phyloP scores from a whole-genome alignment of 164 flowering plant species.

The Euptelea pleiosperma region DNA sequence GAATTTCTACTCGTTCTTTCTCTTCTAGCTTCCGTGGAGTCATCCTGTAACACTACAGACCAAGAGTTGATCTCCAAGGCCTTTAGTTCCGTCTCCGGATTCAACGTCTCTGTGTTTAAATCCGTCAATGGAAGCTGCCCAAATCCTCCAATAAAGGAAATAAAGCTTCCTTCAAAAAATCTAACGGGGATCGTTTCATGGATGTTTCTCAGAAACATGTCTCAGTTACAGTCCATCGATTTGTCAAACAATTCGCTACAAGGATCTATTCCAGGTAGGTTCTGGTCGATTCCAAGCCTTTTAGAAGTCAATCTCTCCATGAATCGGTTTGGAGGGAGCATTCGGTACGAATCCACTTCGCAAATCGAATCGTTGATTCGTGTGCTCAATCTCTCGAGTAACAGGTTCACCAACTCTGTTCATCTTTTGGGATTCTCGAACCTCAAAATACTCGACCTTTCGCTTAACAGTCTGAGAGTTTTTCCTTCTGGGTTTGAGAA shows the following conservation, averaged over 20 bases:
- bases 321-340: constrained; percentile 64
- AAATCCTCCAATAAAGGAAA: constrained; percentile 28
- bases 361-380: constrained; percentile 21
- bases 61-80: constrained; percentile 35
- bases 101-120: constrained; percentile 37
- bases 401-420: constrained; percentile 63
- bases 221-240: constrained; percentile 48
- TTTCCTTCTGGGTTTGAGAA: constrained; percentile 51
- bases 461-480: constrained; percentile 45
- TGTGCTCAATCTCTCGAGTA: constrained; percentile 59
- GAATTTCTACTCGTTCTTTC: constrained; percentile 23
- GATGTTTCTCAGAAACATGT: constrained; percentile 49
- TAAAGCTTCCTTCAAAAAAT: constrained; percentile 51
- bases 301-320: constrained; percentile 52
- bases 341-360: constrained; percentile 27
- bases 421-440: constrained; percentile 40
- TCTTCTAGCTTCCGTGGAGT: constrained; percentile 13
- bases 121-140: constrained; percentile 29
- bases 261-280: constrained; percentile 57
- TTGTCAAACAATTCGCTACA: constrained; percentile 62
- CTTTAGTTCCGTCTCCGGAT: constrained; percentile 52
- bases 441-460: constrained; percentile 54
- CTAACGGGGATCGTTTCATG: constrained; percentile 72
- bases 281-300: constrained; percentile 49
- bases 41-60: constrained; percentile 51